These are phyloP conservation scores for Auriscalpium microsporum DNA, from an alignment of 768 basidiomycete genomes.

Conservation along the genomic window DNA sequence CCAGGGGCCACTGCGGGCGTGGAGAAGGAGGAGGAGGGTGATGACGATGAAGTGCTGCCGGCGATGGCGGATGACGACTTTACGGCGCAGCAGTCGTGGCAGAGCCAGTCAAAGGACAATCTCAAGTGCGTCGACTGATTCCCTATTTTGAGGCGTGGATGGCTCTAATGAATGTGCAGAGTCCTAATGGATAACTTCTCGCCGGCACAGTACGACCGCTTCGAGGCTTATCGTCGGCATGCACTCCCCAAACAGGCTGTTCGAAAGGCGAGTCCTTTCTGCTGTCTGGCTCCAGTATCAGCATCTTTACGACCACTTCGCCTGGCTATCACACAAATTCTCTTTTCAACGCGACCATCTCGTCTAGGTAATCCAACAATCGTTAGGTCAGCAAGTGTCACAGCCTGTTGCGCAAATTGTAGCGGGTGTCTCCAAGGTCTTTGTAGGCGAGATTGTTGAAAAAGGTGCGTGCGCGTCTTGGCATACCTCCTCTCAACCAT, in stretches of 20 bases:
- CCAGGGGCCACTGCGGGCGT: slow-evolving; percentile 13
- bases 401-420: slow-evolving; percentile 84
- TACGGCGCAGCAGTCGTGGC: slow-evolving; percentile 73
- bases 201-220: slow-evolving; percentile 77
- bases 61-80: slow-evolving; percentile 89
- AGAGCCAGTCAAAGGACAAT: slow-evolving; percentile 84
- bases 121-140: slow-evolving; percentile 45
- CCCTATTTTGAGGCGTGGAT: not conserved
- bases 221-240: slow-evolving; percentile 80
- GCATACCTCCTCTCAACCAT: no score
- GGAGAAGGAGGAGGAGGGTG: slow-evolving; percentile 53
- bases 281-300: not conserved
- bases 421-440: slow-evolving; percentile 85
- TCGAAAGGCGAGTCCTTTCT: slow-evolving; percentile 45
- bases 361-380: slow-evolving; percentile 72
- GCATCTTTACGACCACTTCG: not conserved
- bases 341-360: not conserved
- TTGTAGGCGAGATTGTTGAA: slow-evolving; percentile 88
- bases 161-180: slow-evolving; percentile 28
- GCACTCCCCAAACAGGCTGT: slow-evolving; percentile 79
- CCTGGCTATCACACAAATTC: not conserved
- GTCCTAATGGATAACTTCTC: slow-evolving; percentile 87
- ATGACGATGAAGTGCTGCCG: slow-evolving; percentile 70
- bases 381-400: slow-evolving; percentile 72
- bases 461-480: slow-evolving; percentile 44